Evolutionary conservation across 1,284 basidiomycete genomes (phyloP), one percentile per base, ranked within the genome.

Genomic region (Trametes hirsuta): DNA sequence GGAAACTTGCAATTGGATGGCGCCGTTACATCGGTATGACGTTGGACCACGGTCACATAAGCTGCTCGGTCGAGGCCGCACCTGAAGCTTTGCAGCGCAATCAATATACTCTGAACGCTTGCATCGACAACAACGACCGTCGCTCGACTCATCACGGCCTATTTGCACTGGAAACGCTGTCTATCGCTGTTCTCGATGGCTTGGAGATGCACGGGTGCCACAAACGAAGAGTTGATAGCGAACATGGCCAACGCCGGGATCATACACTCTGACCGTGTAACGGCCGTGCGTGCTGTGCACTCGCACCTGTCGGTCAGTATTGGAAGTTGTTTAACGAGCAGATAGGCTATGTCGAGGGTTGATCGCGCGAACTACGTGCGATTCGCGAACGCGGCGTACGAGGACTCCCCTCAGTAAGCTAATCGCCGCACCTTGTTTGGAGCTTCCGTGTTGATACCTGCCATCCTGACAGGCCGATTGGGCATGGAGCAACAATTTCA

Each of bases 401-500:
- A 85, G 34, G 94, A 96, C 69, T 84, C 87, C 0, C 94, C 94
- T 15, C 90, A 93, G 86, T 89, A 58, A 67, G 78, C 76, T 54
- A 51, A 55, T 45, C 41, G 25, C 52, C 37, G 41, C 36, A 48
- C 42, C 30, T 47, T 30, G 42, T 18, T 24, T 36, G 50, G 53
- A 11, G 15, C 37, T 6, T 24, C 35, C 45, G 40, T 45, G 53
- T 25, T 53, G 41, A 22, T 18, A 14, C 39, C n/a, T 53, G 21
- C 42, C 37, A 21, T 52, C 11, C 14, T 67, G 18, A 18, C 18
- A 93, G 90, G 72, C 67, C 81, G 9, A 95, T 94, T 54, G 90
- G 90, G 2, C 81, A 89, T 66, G 87, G 85, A 12, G 94, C 94
- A 21, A 97, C 94, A 0, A 95, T 96, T 63, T 91, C 89, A 48